Evolutionary conservation across 805 yeast genomes (phyloP).

Genomic region (Pichia sporocuriosa): DNA sequence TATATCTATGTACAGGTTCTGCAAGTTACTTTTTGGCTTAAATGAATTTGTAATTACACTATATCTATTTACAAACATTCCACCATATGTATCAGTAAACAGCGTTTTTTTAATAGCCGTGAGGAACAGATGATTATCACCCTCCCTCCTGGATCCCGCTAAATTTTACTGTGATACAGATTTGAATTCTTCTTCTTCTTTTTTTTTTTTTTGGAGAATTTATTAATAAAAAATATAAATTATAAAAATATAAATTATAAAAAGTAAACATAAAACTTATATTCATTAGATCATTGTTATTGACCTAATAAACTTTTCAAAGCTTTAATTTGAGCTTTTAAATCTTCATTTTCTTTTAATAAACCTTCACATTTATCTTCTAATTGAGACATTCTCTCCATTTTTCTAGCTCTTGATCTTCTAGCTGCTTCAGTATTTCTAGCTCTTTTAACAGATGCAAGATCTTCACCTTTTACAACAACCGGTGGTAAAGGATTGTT

Average conservation of each 20-base stretch:
- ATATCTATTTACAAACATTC: too few species aligned
- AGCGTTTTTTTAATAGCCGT: too few species aligned
- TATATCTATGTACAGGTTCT: too few species aligned
- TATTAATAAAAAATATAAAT: not conserved
- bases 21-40: too few species aligned
- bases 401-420: slow-evolving; percentile 87
- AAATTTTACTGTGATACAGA: too few species aligned
- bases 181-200: too few species aligned
- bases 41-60: too few species aligned
- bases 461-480: slow-evolving; percentile 51
- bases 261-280: not conserved
- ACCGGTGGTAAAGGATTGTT: slow-evolving; percentile 66
- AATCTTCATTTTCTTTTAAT: slow-evolving; percentile 47
- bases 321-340: slow-evolving; percentile 53
- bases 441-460: slow-evolving; percentile 81
- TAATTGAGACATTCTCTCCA: slow-evolving; percentile 78
- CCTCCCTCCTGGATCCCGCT: too few species aligned
- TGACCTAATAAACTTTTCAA: slow-evolving; percentile 41
- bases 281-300: not conserved
- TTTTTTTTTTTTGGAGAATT: too few species aligned
- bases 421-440: slow-evolving; percentile 98
- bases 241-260: not conserved
- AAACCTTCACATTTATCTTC: slow-evolving; percentile 70
- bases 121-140: too few species aligned
- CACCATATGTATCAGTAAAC: too few species aligned